Conservation (phyloP, 164 flowering plant genomes). For the Liriodendron chinense region DNA sequence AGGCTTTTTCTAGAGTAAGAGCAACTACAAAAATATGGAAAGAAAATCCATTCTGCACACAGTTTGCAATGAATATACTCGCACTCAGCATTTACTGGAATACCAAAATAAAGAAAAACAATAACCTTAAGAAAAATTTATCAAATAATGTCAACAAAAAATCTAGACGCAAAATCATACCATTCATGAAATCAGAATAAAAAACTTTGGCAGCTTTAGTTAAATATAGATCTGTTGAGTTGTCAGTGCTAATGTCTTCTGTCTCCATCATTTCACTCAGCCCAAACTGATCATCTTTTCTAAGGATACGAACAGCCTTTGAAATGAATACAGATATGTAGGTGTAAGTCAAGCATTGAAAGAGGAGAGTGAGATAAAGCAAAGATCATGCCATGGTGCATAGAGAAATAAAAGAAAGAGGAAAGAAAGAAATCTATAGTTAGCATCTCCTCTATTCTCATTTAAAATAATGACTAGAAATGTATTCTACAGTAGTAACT, state of each 20-base stretch:
- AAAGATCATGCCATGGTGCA: too few species aligned
- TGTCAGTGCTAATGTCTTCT: constrained; percentile 36
- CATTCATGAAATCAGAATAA: constrained; percentile 37
- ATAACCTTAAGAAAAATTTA: background rate
- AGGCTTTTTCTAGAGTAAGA: too few species aligned
- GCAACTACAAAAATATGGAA: too few species aligned
- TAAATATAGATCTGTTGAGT: constrained; percentile 51
- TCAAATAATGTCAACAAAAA: background rate
- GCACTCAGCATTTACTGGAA: background rate
- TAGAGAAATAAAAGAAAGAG: too few species aligned
- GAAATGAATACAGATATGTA: background rate
- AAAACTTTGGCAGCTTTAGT: constrained; percentile 42
- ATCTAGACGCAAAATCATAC: constrained; percentile 33
- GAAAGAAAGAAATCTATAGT: too few species aligned
- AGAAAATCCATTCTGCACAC: too few species aligned
- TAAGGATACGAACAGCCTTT: constrained; percentile 58
- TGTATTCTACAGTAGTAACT: too few species aligned
- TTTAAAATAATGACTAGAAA: too few species aligned
- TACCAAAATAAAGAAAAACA: background rate
- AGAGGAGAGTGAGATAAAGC: background rate
- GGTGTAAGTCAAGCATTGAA: background rate
- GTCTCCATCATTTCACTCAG: constrained; percentile 41
- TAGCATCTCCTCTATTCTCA: too few species aligned
- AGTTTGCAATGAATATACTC: background rate
- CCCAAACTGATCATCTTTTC: constrained; percentile 48